Evolutionary conservation across 352 stramenopile genomes (phyloP).

Genomic region (Globisporangium sylvaticum): DNA sequence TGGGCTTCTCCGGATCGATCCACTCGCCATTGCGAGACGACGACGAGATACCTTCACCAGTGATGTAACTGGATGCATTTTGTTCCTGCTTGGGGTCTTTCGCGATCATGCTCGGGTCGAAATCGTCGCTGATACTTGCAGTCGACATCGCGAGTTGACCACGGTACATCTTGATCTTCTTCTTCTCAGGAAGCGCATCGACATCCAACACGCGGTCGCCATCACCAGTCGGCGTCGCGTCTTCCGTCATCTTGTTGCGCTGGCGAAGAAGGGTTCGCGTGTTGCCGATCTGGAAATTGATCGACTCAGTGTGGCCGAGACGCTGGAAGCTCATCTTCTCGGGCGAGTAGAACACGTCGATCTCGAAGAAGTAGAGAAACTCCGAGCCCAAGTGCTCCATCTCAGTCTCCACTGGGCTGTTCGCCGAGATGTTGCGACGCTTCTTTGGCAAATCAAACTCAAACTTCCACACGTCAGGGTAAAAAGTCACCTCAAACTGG

Average conservation of each 20-base stretch:
- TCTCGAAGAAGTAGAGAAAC: constrained; percentile 87
- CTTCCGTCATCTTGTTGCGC: constrained; percentile 73
- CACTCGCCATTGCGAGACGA: constrained; percentile 26
- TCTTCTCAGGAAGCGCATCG: constrained; percentile 73
- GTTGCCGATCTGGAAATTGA: constrained; percentile 85
- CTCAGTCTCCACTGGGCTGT: constrained; percentile 25
- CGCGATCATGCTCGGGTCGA: constrained; percentile 8
- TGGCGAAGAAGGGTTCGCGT: constrained; percentile 80
- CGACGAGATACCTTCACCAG: constrained; percentile 31
- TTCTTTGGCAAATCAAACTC: constrained; percentile 88
- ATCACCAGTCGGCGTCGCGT: constrained; percentile 30
- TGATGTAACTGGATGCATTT: constrained; percentile 25
- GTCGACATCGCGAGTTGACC: constrained; percentile 38
- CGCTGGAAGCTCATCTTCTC: constrained; percentile 61
- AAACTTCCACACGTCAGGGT: constrained; percentile 89
- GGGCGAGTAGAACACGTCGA: constrained; percentile 72
- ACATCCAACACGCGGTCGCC: constrained; percentile 40
- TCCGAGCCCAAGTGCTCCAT: constrained; percentile 43
- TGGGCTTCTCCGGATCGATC: constrained; percentile 19
- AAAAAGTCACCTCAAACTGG: constrained; percentile 81
- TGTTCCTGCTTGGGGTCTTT: constrained; percentile 9
- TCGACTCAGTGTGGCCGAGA: constrained; percentile 64
- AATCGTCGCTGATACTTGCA: constrained; percentile 34
- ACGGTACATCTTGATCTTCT: constrained; percentile 59
- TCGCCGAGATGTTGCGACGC: constrained; percentile 53